Percentiles rank a stretch among this genome's conserved stretches.
Conservation (phyloP, 306 rosid species). For the Pyrus bretschneideri region DNA sequence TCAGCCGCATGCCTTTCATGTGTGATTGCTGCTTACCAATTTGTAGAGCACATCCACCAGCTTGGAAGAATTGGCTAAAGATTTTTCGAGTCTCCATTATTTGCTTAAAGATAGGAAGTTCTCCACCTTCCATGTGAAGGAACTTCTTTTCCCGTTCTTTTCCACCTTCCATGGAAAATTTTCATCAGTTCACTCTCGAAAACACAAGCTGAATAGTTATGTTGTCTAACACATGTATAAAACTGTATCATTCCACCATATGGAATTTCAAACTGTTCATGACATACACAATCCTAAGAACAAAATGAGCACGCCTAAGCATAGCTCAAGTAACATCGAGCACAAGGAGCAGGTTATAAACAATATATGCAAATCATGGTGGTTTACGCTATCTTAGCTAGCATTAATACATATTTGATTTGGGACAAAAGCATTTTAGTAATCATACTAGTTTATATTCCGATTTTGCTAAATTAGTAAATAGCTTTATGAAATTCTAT, state of each 20-base stretch:
- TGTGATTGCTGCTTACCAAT: conserved; percentile 61
- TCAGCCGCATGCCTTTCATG: background rate
- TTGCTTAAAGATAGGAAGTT: conserved; percentile 84
- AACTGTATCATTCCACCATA: background rate
- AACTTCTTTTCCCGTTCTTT: conserved; percentile 57
- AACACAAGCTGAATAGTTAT: conserved; percentile 16
- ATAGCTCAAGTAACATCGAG: conserved; percentile 17
- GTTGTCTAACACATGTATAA: background rate
- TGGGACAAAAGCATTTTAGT: too few species aligned
- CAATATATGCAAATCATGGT: conserved; percentile 18
- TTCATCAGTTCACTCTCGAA: conserved; percentile 36
- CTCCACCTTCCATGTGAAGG: conserved; percentile 99
- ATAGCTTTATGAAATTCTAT: too few species aligned
- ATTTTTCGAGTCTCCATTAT: conserved; percentile 99
- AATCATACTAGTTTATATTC: too few species aligned
- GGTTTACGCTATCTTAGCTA: conserved; percentile 24
- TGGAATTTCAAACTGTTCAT: background rate
- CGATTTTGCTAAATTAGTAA: too few species aligned
- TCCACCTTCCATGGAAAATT: conserved; percentile 51
- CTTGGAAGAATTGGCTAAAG: conserved; percentile 97
- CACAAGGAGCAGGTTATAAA: conserved; percentile 15
- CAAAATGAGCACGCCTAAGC: conserved; percentile 5
- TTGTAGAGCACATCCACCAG: conserved; percentile 98
- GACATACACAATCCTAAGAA: background rate
- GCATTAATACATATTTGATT: conserved; percentile 15